Percentiles rank a stretch among this genome's conserved stretches.
These are phyloP conservation scores for Microdochium nivale DNA, from an alignment of 2,329 filamentous ascomycete species.

Conservation along the genomic window DNA sequence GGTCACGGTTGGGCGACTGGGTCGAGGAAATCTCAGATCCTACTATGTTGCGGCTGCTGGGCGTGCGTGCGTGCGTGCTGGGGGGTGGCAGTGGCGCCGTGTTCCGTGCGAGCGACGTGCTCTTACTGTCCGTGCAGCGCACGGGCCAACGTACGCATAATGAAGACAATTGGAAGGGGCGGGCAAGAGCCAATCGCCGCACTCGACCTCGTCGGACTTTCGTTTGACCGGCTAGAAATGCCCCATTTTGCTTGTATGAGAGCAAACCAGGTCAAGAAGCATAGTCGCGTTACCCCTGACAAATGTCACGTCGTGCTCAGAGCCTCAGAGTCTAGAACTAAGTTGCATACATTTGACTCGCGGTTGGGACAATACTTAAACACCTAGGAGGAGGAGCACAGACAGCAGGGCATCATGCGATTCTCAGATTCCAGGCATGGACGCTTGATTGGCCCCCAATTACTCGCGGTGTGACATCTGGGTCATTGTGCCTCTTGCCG, in stretches of 20 bases:
- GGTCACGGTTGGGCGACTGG: constrained; percentile 14
- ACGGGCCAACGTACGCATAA: neutral
- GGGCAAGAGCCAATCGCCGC: neutral
- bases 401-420: too few relatives aligned
- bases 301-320: neutral
- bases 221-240: neutral
- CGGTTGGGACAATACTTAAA: constrained; percentile 36
- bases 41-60: neutral
- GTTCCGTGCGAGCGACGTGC: neutral
- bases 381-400: constrained; percentile 16
- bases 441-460: too few relatives aligned
- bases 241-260: neutral
- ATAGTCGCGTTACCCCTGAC: neutral
- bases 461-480: too few relatives aligned
- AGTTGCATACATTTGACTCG: neutral
- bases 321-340: neutral
- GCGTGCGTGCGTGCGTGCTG: neutral
- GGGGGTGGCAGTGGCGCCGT: neutral
- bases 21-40: neutral
- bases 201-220: neutral
- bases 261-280: neutral
- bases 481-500: too few relatives aligned
- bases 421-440: too few relatives aligned
- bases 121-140: neutral
- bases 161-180: neutral